phyloP scores from a whole-genome alignment of 495 filamentous ascomycete genomes.

The Penicillium fimorum region DNA sequence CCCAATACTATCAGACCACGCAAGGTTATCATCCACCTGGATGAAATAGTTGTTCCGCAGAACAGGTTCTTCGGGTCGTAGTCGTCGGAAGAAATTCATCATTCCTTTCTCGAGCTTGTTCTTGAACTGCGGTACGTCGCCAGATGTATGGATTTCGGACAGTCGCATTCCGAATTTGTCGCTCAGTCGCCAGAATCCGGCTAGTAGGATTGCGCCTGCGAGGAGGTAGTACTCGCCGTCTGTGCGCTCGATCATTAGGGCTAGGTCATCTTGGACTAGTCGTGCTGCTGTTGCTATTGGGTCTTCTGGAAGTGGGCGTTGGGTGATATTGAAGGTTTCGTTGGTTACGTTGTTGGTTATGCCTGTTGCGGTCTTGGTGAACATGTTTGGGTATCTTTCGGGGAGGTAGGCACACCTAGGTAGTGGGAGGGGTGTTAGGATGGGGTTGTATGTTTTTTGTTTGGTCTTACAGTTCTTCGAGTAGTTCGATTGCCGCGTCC shows the following conservation, averaged over 20 bases:
- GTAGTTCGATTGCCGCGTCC: conserved; percentile 73
- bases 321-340: conserved; percentile 68
- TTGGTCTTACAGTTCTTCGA: conserved; percentile 63
- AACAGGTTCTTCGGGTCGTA: conserved; percentile 64
- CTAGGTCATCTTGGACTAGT: conserved; percentile 81
- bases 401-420: conserved; percentile 65
- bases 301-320: conserved; percentile 70
- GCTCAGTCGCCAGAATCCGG: conserved; percentile 82
- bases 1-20: conserved; percentile 76
- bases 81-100: conserved; percentile 71
- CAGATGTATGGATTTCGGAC: conserved; percentile 79
- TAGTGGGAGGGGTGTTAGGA: not conserved
- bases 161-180: conserved; percentile 86
- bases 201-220: conserved; percentile 74
- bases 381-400: conserved; percentile 76
- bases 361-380: conserved; percentile 59
- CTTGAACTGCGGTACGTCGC: conserved; percentile 74
- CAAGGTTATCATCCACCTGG: conserved; percentile 69
- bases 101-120: conserved; percentile 81
- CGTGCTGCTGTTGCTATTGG: conserved; percentile 76
- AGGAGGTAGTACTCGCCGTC: conserved; percentile 86
- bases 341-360: conserved; percentile 70
- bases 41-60: conserved; percentile 74
- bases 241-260: conserved; percentile 76
- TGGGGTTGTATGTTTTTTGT: not conserved